These are phyloP conservation scores for Euphrasia arctica DNA, from an alignment of 305 asterid genomes.

Conservation along the genomic window DNA sequence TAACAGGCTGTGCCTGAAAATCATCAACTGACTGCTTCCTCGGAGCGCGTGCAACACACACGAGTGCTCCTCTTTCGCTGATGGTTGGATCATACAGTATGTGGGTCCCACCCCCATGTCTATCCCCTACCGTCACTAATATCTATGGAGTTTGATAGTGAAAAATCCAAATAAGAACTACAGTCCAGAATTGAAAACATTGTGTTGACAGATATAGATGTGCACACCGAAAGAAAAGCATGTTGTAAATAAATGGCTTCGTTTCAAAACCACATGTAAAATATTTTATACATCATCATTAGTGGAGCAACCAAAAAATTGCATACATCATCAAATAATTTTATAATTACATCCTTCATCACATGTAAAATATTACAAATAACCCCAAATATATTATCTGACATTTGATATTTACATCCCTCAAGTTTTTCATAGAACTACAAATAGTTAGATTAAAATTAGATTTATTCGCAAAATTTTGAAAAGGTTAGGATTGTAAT, in stretches of 20 bases:
- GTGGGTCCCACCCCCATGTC: slow-evolving; percentile 89
- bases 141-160: slow-evolving; percentile 38
- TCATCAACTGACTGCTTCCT: slow-evolving; percentile 90
- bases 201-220: background rate
- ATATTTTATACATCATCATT: background rate
- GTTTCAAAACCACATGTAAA: background rate
- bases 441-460: background rate
- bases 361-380: background rate
- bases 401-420: background rate
- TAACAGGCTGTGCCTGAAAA: slow-evolving; percentile 77
- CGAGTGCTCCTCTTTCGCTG: slow-evolving; percentile 95
- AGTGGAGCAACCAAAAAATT: background rate
- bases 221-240: background rate
- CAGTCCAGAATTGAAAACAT: slow-evolving; percentile 1
- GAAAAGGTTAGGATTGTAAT: background rate
- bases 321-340: background rate
- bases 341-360: background rate
- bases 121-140: slow-evolving; percentile 81
- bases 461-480: background rate
- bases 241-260: background rate
- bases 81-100: slow-evolving; percentile 77
- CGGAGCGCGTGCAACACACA: slow-evolving; percentile 94
- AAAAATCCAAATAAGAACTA: background rate
- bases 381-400: background rate
- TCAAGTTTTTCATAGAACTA: background rate